Evolutionary conservation across 2,329 filamentous ascomycete species (phyloP), one percentile per base, ranked within the genome.

Genomic region (Cytospora schulzeri): DNA sequence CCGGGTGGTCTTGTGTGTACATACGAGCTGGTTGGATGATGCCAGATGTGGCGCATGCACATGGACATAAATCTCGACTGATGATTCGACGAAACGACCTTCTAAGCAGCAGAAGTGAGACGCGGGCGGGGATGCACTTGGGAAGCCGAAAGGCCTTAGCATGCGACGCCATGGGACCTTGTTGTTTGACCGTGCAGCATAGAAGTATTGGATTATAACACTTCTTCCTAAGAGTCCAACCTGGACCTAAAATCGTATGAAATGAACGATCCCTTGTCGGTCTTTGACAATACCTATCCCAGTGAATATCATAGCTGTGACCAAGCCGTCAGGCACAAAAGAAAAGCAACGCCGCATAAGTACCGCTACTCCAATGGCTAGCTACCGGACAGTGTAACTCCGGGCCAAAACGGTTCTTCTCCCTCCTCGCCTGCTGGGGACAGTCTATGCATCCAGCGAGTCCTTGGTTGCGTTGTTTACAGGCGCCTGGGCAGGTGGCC

Each of bases 401-500:
- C 22, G n/a, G 45, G n/a, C 38, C 45, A 48, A 22, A 48, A 56
- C n/a, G 31, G 19, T 33, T 2, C 11, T 53, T 24, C 17, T n/a
- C 28, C 9, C 14, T 26, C 28, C 3, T 31, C 54, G 28, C 38
- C 58, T 73, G 50, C 73, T 55, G 70, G 19, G 26, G 24, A 33
- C 17, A 28, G 12, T 22, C 54, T 38, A 67, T 31, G 65, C 65
- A 26, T 76, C 80, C 57, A 85, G 73, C 50, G 77, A 78, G 19
- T 76, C 73, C 77, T 83, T 85, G 65, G 72, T 69, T n/a, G 85
- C 85, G 70, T 88, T 88, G 77, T 88, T 90, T 67, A 77, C 74
- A 4, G 88, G 88, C 6, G 83, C 81, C 14, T 79, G 70, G 0
- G 80, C 70, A 11, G 86, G 74, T 17, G 84, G 80, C 4, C 88